A percentile compares a stretch with the other conserved stretches of the same genome.
These are phyloP conservation scores for Chalara sp. DNA, from an alignment of 2,329 filamentous ascomycete genomes.

Conservation along the genomic window DNA sequence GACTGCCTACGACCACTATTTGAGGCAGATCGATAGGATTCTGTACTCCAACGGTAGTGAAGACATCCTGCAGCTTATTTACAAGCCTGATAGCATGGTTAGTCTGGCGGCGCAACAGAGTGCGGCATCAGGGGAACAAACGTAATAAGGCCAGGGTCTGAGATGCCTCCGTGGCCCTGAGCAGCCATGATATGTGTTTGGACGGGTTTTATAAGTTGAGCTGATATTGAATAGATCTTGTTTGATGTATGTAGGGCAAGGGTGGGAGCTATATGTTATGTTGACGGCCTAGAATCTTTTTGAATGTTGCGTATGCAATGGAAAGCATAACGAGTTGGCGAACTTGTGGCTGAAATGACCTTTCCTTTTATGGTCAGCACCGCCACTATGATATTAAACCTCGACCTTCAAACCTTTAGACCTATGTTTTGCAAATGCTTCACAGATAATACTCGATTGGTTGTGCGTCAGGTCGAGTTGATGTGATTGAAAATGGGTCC, in stretches of 20 bases:
- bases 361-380: too few relatives aligned
- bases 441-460: too few relatives aligned
- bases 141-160: slow-evolving; percentile 62
- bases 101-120: slow-evolving; percentile 20
- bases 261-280: neutral
- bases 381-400: too few relatives aligned
- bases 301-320: neutral
- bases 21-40: slow-evolving; percentile 98
- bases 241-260: too few relatives aligned
- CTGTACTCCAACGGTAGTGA: slow-evolving; percentile 95
- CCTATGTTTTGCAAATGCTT: too few relatives aligned
- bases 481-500: too few relatives aligned
- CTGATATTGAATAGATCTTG: too few relatives aligned
- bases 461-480: too few relatives aligned
- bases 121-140: slow-evolving; percentile 30
- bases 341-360: too few relatives aligned
- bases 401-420: too few relatives aligned
- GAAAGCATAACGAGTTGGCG: too few relatives aligned
- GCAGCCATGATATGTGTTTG: slow-evolving; percentile 16
- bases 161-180: slow-evolving; percentile 52
- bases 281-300: neutral
- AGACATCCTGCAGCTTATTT: slow-evolving; percentile 99
- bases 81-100: slow-evolving; percentile 56
- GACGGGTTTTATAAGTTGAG: neutral
- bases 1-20: slow-evolving; percentile 95